phyloP scores from a whole-genome alignment of 352 stramenopile species.

The Hyphochytrium catenoides region DNA sequence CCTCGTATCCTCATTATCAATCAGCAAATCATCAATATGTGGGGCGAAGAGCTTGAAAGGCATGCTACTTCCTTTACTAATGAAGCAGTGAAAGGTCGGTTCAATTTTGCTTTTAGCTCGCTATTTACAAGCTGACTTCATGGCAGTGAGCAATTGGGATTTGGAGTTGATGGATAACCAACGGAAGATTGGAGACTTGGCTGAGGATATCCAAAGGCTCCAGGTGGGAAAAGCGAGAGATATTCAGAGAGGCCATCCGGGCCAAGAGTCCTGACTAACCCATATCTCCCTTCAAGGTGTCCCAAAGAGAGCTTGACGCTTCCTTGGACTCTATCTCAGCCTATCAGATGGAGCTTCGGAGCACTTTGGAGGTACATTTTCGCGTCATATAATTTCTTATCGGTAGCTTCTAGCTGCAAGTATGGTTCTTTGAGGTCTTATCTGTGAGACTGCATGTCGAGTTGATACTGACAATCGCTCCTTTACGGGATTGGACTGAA shows the following conservation, averaged over 20 bases:
- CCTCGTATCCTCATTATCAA: slow-evolving; percentile 2
- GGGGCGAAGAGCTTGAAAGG: slow-evolving; percentile 54
- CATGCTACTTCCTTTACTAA: slow-evolving; percentile 61
- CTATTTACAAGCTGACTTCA: background rate
- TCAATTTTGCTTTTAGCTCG: background rate
- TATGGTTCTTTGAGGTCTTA: too few relatives aligned
- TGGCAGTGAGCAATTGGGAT: slow-evolving; percentile 51
- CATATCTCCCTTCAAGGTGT: too few relatives aligned
- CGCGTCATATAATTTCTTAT: slow-evolving; percentile 1
- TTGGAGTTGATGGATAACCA: slow-evolving; percentile 55
- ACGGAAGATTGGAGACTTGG: slow-evolving; percentile 49
- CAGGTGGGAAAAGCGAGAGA: too few relatives aligned
- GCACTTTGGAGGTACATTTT: slow-evolving; percentile 36
- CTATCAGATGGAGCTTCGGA: slow-evolving; percentile 66
- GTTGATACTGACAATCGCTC: background rate
- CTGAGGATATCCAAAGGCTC: slow-evolving; percentile 47
- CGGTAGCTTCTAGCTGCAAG: background rate
- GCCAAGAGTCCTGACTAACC: too few relatives aligned
- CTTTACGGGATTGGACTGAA: background rate
- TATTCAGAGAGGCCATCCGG: too few relatives aligned
- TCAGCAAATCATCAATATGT: slow-evolving; percentile 66
- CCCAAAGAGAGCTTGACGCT: slow-evolving; percentile 52
- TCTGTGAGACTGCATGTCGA: too few relatives aligned
- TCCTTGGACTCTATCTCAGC: slow-evolving; percentile 64
- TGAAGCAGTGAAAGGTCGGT: slow-evolving; percentile 49